phyloP scores from a whole-genome alignment of 495 filamentous ascomycete genomes.

The Cercophora sp. region DNA sequence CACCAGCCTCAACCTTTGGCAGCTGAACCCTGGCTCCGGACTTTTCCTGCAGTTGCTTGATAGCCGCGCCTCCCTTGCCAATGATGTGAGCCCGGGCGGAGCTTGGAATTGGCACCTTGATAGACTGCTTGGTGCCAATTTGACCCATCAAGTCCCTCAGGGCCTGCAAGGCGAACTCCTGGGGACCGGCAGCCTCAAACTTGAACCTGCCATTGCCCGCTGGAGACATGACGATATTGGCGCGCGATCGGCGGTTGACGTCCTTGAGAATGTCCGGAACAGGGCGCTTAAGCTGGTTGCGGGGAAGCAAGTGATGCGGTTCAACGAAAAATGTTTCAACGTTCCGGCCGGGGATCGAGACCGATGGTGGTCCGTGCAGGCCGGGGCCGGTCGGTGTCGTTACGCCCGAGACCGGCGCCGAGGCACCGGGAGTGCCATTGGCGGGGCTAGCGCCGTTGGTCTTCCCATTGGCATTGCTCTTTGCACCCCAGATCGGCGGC shows the following conservation, averaged over 20 bases:
- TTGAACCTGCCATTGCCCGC: conserved; percentile 63
- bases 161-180: conserved; percentile 72
- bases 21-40: conserved; percentile 85
- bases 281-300: conserved; percentile 75
- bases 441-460: conserved; percentile 55
- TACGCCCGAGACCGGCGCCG: conserved; percentile 55
- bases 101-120: conserved; percentile 73
- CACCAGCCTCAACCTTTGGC: conserved; percentile 66
- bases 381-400: conserved; percentile 49
- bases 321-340: conserved; percentile 68
- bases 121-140: conserved; percentile 76
- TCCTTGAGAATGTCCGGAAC: conserved; percentile 77
- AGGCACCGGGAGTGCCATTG: conserved; percentile 50
- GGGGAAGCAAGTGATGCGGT: conserved; percentile 65
- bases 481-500: conserved; percentile 57
- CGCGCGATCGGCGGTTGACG: conserved; percentile 83
- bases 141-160: conserved; percentile 81
- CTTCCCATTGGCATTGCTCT: conserved; percentile 49
- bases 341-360: conserved; percentile 74
- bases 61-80: conserved; percentile 81
- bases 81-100: conserved; percentile 84
- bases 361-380: conserved; percentile 49
- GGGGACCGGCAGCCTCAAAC: conserved; percentile 76
- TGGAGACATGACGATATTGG: conserved; percentile 69
- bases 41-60: conserved; percentile 79